A percentile compares a stretch with the other conserved stretches of the same genome.
phyloP scores from a whole-genome alignment of 495 filamentous ascomycete species.

The Daldinia caldariorum region DNA sequence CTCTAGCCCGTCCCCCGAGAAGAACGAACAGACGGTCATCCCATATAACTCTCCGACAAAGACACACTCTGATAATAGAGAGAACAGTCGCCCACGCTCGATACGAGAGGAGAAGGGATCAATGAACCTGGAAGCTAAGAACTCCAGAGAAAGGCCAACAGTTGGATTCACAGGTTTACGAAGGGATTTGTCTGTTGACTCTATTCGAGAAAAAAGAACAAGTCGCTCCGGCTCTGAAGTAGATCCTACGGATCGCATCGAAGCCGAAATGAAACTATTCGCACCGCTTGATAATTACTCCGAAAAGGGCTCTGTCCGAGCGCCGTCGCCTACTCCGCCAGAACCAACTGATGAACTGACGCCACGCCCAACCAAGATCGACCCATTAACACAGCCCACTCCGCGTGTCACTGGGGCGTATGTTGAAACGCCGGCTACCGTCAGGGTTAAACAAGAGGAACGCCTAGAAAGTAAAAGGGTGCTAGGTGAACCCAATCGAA shows the following conservation, averaged over 20 bases:
- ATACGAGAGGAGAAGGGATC: conserved; percentile 29
- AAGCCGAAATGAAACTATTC: conserved; percentile 64
- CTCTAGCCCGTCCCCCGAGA: conserved; percentile 56
- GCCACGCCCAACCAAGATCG: conserved; percentile 53
- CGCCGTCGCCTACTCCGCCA: conserved; percentile 53
- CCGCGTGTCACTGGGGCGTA: conserved; percentile 62
- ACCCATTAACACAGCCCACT: conserved; percentile 60
- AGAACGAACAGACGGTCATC: conserved; percentile 20
- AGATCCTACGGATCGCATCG: conserved; percentile 66
- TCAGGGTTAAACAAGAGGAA: conserved; percentile 50
- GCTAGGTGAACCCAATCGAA: background rate
- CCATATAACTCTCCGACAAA: conserved; percentile 14
- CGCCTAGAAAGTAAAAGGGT: conserved; percentile 14
- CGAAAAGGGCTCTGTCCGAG: conserved; percentile 61
- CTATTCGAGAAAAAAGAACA: conserved; percentile 50
- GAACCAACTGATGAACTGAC: conserved; percentile 56
- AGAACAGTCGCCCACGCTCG: conserved; percentile 25
- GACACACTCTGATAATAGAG: conserved; percentile 16
- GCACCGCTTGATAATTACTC: conserved; percentile 63
- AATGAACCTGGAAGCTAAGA: conserved; percentile 43
- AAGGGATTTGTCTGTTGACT: conserved; percentile 51
- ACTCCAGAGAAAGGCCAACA: conserved; percentile 46
- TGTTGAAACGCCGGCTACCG: conserved; percentile 60
- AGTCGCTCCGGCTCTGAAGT: conserved; percentile 58
- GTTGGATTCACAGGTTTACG: conserved; percentile 55